phyloP scores from a whole-genome alignment of 2,329 filamentous ascomycete species.

The Botrytis tulipae region DNA sequence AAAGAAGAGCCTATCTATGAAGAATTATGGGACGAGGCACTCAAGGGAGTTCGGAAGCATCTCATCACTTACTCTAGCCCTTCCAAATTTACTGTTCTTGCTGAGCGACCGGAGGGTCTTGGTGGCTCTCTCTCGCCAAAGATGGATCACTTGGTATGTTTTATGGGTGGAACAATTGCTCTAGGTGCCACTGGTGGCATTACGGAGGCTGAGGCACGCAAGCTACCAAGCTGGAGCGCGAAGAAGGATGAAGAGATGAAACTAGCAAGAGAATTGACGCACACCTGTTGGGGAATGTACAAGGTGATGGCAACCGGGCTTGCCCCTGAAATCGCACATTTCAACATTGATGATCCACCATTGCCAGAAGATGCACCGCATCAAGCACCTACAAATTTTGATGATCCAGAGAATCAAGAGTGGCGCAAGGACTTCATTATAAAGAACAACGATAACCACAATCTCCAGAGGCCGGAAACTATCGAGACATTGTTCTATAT shows the following conservation, averaged over 20 bases:
- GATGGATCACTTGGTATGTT: constrained; percentile 98
- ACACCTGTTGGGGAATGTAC: constrained; percentile 99
- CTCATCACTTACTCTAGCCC: constrained; percentile 84
- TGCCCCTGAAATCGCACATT: constrained; percentile 93
- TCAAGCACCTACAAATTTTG: constrained; percentile 50
- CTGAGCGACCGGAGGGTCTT: constrained; percentile 77
- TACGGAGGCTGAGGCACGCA: constrained; percentile 71
- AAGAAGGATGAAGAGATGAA: constrained; percentile 83
- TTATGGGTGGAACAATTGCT: constrained; percentile 94
- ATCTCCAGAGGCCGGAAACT: constrained; percentile 92
- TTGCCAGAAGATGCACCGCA: constrained; percentile 57
- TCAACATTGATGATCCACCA: constrained; percentile 70
- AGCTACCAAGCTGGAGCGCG: constrained; percentile 68
- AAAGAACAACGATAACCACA: constrained; percentile 81
- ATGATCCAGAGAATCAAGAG: constrained; percentile 50
- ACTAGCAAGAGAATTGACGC: constrained; percentile 85
- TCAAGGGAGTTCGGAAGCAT: constrained; percentile 85
- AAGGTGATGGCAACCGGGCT: constrained; percentile 84
- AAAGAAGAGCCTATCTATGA: constrained; percentile 81
- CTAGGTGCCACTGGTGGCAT: constrained; percentile 80
- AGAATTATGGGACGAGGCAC: constrained; percentile 88
- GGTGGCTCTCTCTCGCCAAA: constrained; percentile 69
- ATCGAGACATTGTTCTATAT: constrained; percentile 97
- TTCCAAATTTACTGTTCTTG: constrained; percentile 82
- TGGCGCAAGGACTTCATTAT: constrained; percentile 81